These are phyloP conservation scores for Diversispora epigaea DNA, from an alignment of 192 early-diverging fungal species.

Conservation along the genomic window DNA sequence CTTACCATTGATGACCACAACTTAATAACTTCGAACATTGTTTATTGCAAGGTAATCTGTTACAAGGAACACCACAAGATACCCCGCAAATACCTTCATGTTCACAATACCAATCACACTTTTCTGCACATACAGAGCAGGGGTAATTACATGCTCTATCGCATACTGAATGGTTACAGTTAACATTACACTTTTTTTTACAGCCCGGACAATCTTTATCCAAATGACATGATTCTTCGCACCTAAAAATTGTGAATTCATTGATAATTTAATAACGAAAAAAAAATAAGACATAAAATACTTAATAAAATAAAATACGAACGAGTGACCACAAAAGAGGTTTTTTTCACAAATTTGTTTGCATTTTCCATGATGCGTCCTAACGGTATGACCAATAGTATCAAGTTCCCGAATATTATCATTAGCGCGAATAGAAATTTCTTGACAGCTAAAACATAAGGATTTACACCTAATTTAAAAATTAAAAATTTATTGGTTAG, in stretches of 20 bases:
- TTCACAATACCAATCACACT: constrained; percentile 51
- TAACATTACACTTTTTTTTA: constrained; percentile 36
- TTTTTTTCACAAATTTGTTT: constrained; percentile 36
- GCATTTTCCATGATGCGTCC: constrained; percentile 35
- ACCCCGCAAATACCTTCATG: constrained; percentile 51
- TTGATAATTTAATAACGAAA: too few relatives aligned
- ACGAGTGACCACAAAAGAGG: neutral
- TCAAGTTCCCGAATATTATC: neutral
- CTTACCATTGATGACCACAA: constrained; percentile 59
- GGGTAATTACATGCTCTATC: constrained; percentile 35
- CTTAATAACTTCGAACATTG: too few relatives aligned
- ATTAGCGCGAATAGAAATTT: neutral
- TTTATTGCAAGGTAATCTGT: constrained; percentile 56
- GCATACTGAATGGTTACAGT: constrained; percentile 48
- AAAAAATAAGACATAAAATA: too few relatives aligned
- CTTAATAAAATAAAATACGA: too few relatives aligned
- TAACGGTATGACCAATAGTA: neutral
- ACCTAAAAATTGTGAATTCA: too few relatives aligned
- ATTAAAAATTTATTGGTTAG: neutral
- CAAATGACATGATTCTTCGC: too few relatives aligned
- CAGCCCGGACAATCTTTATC: constrained; percentile 43
- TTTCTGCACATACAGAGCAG: constrained; percentile 48
- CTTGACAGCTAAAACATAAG: constrained; percentile 44
- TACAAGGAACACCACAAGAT: constrained; percentile 58
- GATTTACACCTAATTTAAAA: constrained; percentile 47